phyloP scores from a whole-genome alignment of 2,329 filamentous ascomycete species.

The Dendrostoma leiphaemia region DNA sequence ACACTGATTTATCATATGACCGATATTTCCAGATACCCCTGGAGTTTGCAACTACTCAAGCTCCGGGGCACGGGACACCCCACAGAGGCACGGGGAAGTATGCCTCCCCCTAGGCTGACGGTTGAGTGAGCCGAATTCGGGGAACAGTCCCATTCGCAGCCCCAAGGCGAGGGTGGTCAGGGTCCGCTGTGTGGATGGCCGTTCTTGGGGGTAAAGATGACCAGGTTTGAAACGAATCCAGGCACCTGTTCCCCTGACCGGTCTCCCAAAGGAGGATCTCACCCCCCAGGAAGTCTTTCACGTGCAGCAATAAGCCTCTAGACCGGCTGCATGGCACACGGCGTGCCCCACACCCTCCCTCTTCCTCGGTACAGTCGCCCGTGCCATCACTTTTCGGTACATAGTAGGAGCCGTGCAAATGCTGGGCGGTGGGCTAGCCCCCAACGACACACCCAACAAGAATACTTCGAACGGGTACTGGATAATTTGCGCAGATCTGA shows the following conservation, averaged over 20 bases:
- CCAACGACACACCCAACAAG: not conserved
- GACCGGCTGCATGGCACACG: conserved; percentile 1
- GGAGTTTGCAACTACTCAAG: not conserved
- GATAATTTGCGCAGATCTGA: not conserved
- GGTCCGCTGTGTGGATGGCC: not conserved
- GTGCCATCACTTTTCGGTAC: not conserved
- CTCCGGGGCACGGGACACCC: not conserved
- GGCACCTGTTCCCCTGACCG: not conserved
- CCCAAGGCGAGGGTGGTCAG: not conserved
- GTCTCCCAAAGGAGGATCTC: not conserved
- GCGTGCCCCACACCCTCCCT: not conserved
- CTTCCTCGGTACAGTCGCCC: not conserved
- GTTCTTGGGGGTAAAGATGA: not conserved
- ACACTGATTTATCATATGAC: not conserved
- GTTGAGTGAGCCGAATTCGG: not conserved
- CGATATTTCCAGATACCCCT: not conserved
- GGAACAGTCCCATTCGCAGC: not conserved
- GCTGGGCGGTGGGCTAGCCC: not conserved
- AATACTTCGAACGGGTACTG: not conserved
- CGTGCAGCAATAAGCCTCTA: not conserved
- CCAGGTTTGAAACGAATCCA: not conserved
- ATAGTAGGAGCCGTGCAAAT: not conserved
- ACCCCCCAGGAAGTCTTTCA: not conserved
- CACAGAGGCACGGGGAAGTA: not conserved
- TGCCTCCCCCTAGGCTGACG: not conserved